Evolutionary conservation across 2,329 filamentous ascomycete genomes (phyloP).

Genomic region (Fusarium fujikuroi): DNA sequence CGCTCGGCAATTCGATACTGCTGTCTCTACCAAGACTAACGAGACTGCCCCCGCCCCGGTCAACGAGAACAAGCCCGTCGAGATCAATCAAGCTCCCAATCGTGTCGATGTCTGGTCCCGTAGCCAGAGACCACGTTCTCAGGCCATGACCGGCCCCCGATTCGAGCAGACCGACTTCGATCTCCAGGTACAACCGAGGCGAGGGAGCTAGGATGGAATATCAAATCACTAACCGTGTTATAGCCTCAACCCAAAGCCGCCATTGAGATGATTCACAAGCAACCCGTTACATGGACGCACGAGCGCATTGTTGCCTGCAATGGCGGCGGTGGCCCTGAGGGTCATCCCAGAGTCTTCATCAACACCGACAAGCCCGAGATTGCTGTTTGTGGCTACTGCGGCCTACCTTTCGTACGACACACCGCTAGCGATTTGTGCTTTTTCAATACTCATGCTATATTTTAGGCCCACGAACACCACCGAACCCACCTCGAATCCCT

Average conservation of each 20-base stretch:
- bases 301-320: constrained; percentile 86
- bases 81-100: constrained; percentile 86
- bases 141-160: constrained; percentile 91
- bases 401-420: constrained; percentile 85
- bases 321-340: constrained; percentile 88
- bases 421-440: neutral
- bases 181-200: constrained; percentile 74
- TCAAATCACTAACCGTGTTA: constrained; percentile 34
- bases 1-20: constrained; percentile 58
- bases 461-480: constrained; percentile 89
- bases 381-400: constrained; percentile 89
- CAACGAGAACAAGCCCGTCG: constrained; percentile 56
- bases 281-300: constrained; percentile 93
- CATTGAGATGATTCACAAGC: constrained; percentile 95
- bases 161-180: constrained; percentile 98
- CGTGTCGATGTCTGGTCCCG: constrained; percentile 81
- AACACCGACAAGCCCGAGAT: constrained; percentile 98
- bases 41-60: constrained; percentile 57
- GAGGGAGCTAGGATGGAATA: constrained; percentile 4
- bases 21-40: constrained; percentile 52
- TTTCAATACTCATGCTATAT: constrained; percentile 7
- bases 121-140: constrained; percentile 82
- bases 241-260: constrained; percentile 90
- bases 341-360: constrained; percentile 95
- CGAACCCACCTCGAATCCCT: constrained; percentile 85